Base-by-base conservation (phyloP, 108 stramenopile species). In the Pseudonitzschia pungens region DNA sequence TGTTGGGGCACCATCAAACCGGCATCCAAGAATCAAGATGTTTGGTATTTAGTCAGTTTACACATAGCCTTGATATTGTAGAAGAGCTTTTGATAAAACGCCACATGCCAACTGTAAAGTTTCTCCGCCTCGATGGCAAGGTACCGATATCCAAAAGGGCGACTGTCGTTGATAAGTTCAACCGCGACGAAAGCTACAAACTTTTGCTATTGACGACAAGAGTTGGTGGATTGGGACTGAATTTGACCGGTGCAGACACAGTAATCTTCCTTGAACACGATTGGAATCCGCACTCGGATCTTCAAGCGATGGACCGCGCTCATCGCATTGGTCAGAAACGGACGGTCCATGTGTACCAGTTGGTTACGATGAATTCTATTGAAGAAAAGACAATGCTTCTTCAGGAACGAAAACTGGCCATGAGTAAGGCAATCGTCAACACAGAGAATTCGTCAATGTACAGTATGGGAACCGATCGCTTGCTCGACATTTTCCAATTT, bases 301-400 rank as follows among this genome's bases (percentile, higher is more conserved):
- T 74, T 68, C 65, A 91, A 66, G 82, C 86, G 7, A 78, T 76
- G 78, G 92, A 93, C 65, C 79, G 94, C 29, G 90, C 88, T 16
- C 91, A 93, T 67, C 84, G 94, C 6, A 87, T 96, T 59, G 94
- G 94, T 10, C 94, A 96, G 69, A 77, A 57, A 40, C 80, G 83
- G 27, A 82, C 86, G 18, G 97, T 98, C 36, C 89, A 96, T 73
- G 94, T 97, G 10, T 98, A 96, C 74, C 86, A 94, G 16, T 87
- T 98, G 36, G 89, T 98, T 4, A 95, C 95, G 12, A 64, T 65
- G 28, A 80, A 86, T 75, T 92, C 97, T 3, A 87, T 97, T 42
- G 98, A 98, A 80, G 96, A 97, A 74, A 90, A 92, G 56, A 94
- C 96, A 11, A 86, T 92, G 92, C 41, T 84, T 65, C 62, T 92